Percentiles rank a stretch among this genome's conserved stretches.
Evolutionary conservation across 495 filamentous ascomycete genomes (phyloP).

Genomic region (Aspergillus nanangensis): DNA sequence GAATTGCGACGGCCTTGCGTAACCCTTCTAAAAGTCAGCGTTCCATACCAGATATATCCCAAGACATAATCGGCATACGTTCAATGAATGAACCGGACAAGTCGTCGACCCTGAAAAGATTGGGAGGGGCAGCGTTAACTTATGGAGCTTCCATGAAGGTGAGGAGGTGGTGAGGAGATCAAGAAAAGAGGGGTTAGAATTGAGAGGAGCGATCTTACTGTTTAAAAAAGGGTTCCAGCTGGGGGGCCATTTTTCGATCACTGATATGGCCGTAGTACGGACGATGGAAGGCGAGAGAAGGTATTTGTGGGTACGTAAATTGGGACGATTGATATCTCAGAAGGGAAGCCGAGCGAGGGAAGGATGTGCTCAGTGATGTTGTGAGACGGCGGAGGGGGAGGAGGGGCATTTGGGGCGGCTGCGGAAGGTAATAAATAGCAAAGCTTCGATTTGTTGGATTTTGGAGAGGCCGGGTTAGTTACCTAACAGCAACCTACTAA

Average conservation of each 20-base stretch:
- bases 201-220: slow-evolving; percentile 45
- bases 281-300: slow-evolving; percentile 21
- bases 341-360: slow-evolving; percentile 6
- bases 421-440: slow-evolving; percentile 11
- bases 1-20: slow-evolving; percentile 88
- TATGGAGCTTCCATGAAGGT: too few relatives aligned
- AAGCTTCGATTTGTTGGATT: slow-evolving; percentile 6
- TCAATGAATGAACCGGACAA: slow-evolving; percentile 83
- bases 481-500: background rate
- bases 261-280: slow-evolving; percentile 43
- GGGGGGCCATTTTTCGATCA: slow-evolving; percentile 70
- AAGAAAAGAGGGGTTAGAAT: background rate
- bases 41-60: background rate
- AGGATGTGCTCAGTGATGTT: slow-evolving; percentile 21
- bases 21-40: slow-evolving; percentile 47
- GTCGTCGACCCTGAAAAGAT: slow-evolving; percentile 75
- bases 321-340: background rate
- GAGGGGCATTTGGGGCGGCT: slow-evolving; percentile 37
- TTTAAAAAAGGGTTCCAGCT: slow-evolving; percentile 78
- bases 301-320: slow-evolving; percentile 1
- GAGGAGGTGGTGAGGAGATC: background rate
- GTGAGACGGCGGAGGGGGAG: slow-evolving; percentile 35
- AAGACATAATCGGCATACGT: slow-evolving; percentile 41
- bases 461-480: background rate
- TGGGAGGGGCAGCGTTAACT: too few relatives aligned